Conservation (phyloP, 306 rosid genomes). For the Prinsepia uniflora region DNA sequence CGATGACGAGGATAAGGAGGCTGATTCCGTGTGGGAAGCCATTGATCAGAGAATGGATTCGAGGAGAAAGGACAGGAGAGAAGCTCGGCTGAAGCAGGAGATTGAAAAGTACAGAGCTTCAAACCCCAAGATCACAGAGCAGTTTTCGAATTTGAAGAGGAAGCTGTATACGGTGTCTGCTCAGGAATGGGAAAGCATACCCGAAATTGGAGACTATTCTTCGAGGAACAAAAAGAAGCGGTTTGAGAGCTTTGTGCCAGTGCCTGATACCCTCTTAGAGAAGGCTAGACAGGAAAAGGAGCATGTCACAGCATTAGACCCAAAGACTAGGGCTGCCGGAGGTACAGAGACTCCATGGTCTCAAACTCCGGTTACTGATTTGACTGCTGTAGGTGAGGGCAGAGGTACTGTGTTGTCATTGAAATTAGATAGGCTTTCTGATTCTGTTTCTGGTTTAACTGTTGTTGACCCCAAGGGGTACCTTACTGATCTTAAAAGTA, state of each 20-base stretch:
- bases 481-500: conserved; percentile 65
- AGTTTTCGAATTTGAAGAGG: conserved; percentile 70
- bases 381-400: conserved; percentile 83
- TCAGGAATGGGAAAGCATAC: conserved; percentile 72
- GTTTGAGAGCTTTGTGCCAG: conserved; percentile 83
- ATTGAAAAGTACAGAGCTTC: conserved; percentile 78
- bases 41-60: conserved; percentile 84
- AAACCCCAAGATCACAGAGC: conserved; percentile 74
- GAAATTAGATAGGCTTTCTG: conserved; percentile 67
- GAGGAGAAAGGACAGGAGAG: conserved; percentile 76
- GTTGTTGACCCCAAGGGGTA: conserved; percentile 74
- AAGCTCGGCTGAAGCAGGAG: conserved; percentile 76
- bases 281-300: conserved; percentile 82
- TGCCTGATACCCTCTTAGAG: conserved; percentile 77
- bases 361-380: conserved; percentile 49
- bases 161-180: conserved; percentile 54
- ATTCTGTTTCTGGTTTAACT: conserved; percentile 68
- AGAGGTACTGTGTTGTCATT: conserved; percentile 73
- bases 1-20: conserved; percentile 78
- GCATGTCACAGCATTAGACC: conserved; percentile 74
- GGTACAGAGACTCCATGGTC: no score
- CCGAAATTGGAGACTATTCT: conserved; percentile 77
- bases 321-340: conserved; percentile 12
- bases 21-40: conserved; percentile 82
- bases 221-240: conserved; percentile 70